A percentile compares a stretch with the other conserved stretches of the same genome.
phyloP scores from a whole-genome alignment of 495 filamentous ascomycete genomes.

The Xanthoparmelia taractica region DNA sequence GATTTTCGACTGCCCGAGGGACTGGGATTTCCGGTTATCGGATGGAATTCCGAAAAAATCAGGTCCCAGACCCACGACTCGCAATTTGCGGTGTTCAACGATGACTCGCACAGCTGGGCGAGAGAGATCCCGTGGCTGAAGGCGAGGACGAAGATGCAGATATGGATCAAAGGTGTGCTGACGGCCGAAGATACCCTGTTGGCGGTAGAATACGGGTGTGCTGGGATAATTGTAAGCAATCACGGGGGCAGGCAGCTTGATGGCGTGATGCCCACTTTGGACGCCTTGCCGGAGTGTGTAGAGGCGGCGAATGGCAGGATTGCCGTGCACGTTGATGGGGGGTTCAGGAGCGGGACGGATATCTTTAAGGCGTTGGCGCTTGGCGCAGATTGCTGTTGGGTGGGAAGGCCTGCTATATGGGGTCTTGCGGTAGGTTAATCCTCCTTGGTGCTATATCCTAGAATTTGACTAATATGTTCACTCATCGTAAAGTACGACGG shows the following conservation, averaged over 20 bases:
- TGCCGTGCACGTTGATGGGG: slow-evolving; percentile 35
- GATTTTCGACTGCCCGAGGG: slow-evolving; percentile 34
- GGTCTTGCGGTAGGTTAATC: slow-evolving; percentile 32
- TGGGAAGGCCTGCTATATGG: slow-evolving; percentile 38
- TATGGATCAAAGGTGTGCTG: slow-evolving; percentile 38
- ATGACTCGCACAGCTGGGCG: slow-evolving; percentile 33
- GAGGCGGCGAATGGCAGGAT: slow-evolving; percentile 33
- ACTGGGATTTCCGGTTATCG: slow-evolving; percentile 31
- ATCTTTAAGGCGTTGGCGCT: slow-evolving; percentile 41
- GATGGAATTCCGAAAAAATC: slow-evolving; percentile 4
- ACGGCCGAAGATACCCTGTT: slow-evolving; percentile 32
- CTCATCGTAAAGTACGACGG: slow-evolving; percentile 31
- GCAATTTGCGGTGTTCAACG: slow-evolving; percentile 29
- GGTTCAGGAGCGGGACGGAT: slow-evolving; percentile 35
- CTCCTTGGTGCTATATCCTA: background rate
- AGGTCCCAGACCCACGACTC: slow-evolving; percentile 26
- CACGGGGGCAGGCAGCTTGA: slow-evolving; percentile 41
- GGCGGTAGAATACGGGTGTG: slow-evolving; percentile 30
- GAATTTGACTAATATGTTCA: background rate
- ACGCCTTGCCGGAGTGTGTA: slow-evolving; percentile 39
- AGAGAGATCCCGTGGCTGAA: slow-evolving; percentile 33
- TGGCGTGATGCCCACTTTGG: slow-evolving; percentile 38
- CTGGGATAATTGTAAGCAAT: slow-evolving; percentile 37
- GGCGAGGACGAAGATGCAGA: slow-evolving; percentile 32
- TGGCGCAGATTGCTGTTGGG: slow-evolving; percentile 35